Evolutionary conservation across 257 asterid genomes (phyloP), one percentile per base, ranked within the genome.

Genomic region (Marsdenia floribunda): DNA sequence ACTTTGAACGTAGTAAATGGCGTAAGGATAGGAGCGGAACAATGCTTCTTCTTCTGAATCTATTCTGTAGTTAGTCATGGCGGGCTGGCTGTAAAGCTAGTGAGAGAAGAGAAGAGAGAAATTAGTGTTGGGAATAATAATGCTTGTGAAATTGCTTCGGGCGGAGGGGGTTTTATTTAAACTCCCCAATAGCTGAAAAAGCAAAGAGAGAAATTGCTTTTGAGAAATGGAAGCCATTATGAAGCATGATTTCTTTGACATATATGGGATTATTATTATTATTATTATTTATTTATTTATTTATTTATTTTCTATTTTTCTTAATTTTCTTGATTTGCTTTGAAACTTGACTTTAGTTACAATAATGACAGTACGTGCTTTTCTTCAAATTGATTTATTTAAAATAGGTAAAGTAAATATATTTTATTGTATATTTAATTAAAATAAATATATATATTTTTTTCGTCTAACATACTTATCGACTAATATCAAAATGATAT

Each of bases 21-120:
- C 77, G 68, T 83, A 87, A 7, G 90, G 88, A 78, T 82, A 87
- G 54, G 89, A 76, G 5, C 88, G 87, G 81, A 85, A 90, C 38
- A 88, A 67, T 0, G 96, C 87, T 80, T 91, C 97, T 37, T 88
- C 97, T 70, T 88, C 96, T 15, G 79, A 79, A 3, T 89, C 91
- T 75, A 19, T 81, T 79, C 83, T 79, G 72, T 79, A 64, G 67
- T 75, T 78, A 7, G 80, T 53, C 96, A 84, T 84, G 19, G 44
- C 49, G 6, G 49, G 49, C 49, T 44, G 49, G 49, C 49, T 44
- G 1, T 2, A 1, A 40, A n/a, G 44, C 68, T 71, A 47, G 15
- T 55, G 57, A 0, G 78, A 42, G 70, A 19, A 47, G 73, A 29
- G 46, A 24, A 44, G 3, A 38, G 13, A 26, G 38, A 71, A 47